Base-by-base conservation (phyloP, 768 basidiomycete genomes). In the Lentinula raphanica region DNA sequence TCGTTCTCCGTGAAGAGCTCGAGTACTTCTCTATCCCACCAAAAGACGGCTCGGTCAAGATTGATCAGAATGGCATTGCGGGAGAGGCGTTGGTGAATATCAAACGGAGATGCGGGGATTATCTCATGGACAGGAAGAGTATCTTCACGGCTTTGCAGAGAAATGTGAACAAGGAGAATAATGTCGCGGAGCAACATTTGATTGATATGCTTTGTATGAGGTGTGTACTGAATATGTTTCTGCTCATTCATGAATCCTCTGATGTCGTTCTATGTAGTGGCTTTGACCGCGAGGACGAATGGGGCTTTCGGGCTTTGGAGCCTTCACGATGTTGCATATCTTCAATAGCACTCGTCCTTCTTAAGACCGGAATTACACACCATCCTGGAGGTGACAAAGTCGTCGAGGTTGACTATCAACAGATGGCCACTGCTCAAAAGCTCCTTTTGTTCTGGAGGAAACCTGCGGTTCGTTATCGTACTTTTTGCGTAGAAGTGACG, bases 181-280 rank as follows among this genome's bases (percentile, higher is more conserved):
- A 99, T 71, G 80, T 97, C 55, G 97, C 97, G 17, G 97, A 99
- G 74, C 96, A 98, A 74, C 97, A 99, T 76, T 77, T 99, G 65
- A 99, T 99, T 73, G 97, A 98, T 74, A 99, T 99, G 97, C 79
- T 99, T 61, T 98, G 96, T 76, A 97, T 98, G 93, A 97, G 94
- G 96, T 96, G 74, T 60, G 39, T 27, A 45, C 46, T 12, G 21
- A 35, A 35, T 35, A 35, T 35, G 15, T 11, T 38, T 42, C 25
- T 23, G 7, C 36, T 15, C 19, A 40, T 46, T n/a, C 39, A 49
- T 59, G 42, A 13, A 39, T 27, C 40, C 35, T 12, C 29, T 28
- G 60, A 54, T 44, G n/a, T n/a, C n/a, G n/a, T 61, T 42, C 45
- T 53, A 45, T 49, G 36, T 67, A 96, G 97, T 73, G 97, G 97